Percentiles rank a stretch among this genome's conserved stretches.
phyloP scores from a whole-genome alignment of 179 eudicot genomes.

The Heliamphora pulchella region DNA sequence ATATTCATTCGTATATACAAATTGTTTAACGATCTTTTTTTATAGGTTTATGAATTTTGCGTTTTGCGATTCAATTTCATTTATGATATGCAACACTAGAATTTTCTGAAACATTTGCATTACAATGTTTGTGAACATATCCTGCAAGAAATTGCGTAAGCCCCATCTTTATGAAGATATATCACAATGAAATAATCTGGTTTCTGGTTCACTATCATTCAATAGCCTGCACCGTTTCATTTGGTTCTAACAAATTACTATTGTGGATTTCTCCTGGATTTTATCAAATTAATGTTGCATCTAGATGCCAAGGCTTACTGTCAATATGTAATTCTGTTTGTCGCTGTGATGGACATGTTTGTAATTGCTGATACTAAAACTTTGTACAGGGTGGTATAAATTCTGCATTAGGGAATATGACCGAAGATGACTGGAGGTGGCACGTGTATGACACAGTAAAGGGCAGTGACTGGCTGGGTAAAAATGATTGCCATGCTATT shows the following conservation, averaged over 20 bases:
- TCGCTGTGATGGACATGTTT: not conserved
- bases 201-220: no score
- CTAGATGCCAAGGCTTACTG: not conserved
- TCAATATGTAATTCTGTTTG: not conserved
- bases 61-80: no score
- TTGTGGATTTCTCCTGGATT: not conserved
- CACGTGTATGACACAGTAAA: conserved; percentile 99
- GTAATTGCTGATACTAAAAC: not conserved
- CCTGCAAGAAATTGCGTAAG: no score
- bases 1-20: no score
- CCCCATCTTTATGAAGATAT: no score
- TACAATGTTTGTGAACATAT: no score
- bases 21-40: no score
- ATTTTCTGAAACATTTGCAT: no score
- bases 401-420: conserved; percentile 98
- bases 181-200: no score
- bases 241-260: not conserved
- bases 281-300: not conserved
- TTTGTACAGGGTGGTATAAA: conserved; percentile 88
- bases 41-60: no score
- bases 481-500: not conserved
- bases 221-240: not conserved
- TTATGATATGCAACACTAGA: no score
- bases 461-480: conserved; percentile 99
- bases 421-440: conserved; percentile 99